Percentiles rank a stretch among this genome's conserved stretches.
These are phyloP conservation scores for Skeletonema marinoi DNA, from an alignment of 108 stramenopile species.

Conservation along the genomic window DNA sequence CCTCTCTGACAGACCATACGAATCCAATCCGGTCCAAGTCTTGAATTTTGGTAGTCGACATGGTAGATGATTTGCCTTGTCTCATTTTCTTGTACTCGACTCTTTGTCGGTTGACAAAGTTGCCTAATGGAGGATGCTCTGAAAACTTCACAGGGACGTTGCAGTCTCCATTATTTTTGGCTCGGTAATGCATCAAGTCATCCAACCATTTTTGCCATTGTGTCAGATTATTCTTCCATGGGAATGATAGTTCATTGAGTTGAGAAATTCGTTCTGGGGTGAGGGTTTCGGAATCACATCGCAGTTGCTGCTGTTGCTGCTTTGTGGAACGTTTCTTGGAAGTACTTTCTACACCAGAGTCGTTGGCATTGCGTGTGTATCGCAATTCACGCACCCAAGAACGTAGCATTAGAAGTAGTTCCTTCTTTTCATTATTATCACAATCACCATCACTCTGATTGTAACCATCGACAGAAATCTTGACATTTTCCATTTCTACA, in stretches of 20 bases:
- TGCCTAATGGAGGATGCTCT: constrained; percentile 32
- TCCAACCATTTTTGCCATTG: constrained; percentile 31
- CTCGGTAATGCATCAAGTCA: constrained; percentile 26
- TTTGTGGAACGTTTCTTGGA: not conserved
- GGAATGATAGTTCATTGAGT: constrained; percentile 9
- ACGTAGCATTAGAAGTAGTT: constrained; percentile 7
- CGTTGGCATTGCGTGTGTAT: constrained; percentile 8
- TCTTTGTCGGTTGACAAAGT: constrained; percentile 42
- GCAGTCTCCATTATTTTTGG: constrained; percentile 20
- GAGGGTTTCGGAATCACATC: constrained; percentile 15
- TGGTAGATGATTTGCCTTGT: constrained; percentile 20
- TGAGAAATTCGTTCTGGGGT: constrained; percentile 12
- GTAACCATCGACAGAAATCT: not conserved
- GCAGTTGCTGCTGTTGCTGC: not conserved
- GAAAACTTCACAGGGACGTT: constrained; percentile 31
- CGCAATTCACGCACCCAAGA: constrained; percentile 34
- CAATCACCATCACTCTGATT: not conserved
- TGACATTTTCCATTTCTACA: constrained; percentile 11
- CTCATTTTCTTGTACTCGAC: constrained; percentile 37
- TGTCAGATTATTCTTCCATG: constrained; percentile 13
- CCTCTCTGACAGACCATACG: constrained; percentile 28
- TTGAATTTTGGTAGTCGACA: constrained; percentile 28
- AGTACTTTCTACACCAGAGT: not conserved
- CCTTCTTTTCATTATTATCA: not conserved
- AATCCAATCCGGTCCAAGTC: constrained; percentile 35